Evolutionary conservation across 2,329 filamentous ascomycete genomes (phyloP).

Genomic region (Proliferodiscus dingleyae): DNA sequence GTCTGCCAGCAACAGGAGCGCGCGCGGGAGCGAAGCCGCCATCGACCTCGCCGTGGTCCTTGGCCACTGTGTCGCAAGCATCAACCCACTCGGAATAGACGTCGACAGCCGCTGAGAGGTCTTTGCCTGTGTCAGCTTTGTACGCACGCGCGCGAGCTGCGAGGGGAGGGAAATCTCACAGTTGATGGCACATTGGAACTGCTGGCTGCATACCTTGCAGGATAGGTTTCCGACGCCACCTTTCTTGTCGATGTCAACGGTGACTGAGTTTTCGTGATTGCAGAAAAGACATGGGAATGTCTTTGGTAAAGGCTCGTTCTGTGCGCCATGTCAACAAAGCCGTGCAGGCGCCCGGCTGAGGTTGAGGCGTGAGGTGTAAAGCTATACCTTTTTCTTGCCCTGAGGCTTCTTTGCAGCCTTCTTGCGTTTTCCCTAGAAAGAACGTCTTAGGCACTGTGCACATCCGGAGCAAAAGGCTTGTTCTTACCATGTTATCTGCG

Average conservation of each 20-base stretch:
- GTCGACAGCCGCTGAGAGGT: conserved; percentile 85
- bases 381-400: conserved; percentile 83
- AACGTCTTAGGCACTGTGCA: neutral
- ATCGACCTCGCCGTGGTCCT: conserved; percentile 45
- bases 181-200: conserved; percentile 88
- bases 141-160: neutral
- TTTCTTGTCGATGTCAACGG: conserved; percentile 92
- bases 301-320: conserved; percentile 69
- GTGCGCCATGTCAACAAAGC: conserved; percentile 8
- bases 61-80: conserved; percentile 72
- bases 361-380: too few species aligned
- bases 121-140: conserved; percentile 38
- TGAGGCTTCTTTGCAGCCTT: conserved; percentile 80
- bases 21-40: conserved; percentile 22
- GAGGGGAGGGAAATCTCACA: conserved; percentile 65
- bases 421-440: conserved; percentile 84
- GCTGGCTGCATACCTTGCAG: conserved; percentile 91
- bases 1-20: conserved; percentile 14
- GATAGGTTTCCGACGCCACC: conserved; percentile 75
- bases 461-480: too few species aligned
- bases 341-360: neutral
- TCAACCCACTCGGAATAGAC: conserved; percentile 99
- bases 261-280: conserved; percentile 92
- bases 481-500: conserved; percentile 8
- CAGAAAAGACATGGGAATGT: conserved; percentile 97